Base-by-base conservation (phyloP, 2,329 filamentous ascomycete genomes). In the Fusarium sp. region DNA sequence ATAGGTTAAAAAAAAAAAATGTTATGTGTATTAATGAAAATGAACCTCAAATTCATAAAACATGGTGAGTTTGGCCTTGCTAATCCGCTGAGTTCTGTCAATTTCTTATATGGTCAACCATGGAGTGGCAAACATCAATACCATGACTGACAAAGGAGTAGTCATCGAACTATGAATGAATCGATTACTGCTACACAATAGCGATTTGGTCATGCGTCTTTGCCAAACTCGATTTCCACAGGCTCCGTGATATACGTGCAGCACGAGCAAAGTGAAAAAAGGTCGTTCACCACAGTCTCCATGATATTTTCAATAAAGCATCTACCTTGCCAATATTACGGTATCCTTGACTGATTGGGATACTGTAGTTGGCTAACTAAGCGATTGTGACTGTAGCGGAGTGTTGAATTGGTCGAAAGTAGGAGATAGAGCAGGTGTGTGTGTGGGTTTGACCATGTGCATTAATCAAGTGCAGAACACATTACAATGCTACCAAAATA, bases 391-490 rank as follows among this genome's bases (percentile, higher is more conserved):
- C 25, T 34, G 28, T 21, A 30, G 25, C 11, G n/a, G 48, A 59
- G 32, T 20, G 37, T 49, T 49, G 32, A 37, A 30, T 41, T 45
- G n/a, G 27, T 46, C 28, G 14, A 54, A 55, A 56, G n/a, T 16
- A 28, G 43, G 27, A 49, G 47, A 28, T 23, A n/a, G n/a, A 57
- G 46, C 14, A 61, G 18, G 55, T 53, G 53, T 23, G 53, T 47
- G 37, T 25, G 32, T 42, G 54, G 34, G 27, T 47, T 40, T 40
- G 46, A 48, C 46, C 45, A 60, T 60, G 40, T 43, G 63, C 48
- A 66, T 66, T 46, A 61, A 66, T 66, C 25, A 61, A 61, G 32
- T 34, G 55, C 28, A 54, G 37, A 54, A 66, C 27, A 61, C 55
- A 60, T 27, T 37, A 23, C 60, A 49, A 60, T 60, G 62, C 48